Evolutionary conservation across 2,329 filamentous ascomycete species (phyloP).

Genomic region (Hymenoscyphus fructigenus): DNA sequence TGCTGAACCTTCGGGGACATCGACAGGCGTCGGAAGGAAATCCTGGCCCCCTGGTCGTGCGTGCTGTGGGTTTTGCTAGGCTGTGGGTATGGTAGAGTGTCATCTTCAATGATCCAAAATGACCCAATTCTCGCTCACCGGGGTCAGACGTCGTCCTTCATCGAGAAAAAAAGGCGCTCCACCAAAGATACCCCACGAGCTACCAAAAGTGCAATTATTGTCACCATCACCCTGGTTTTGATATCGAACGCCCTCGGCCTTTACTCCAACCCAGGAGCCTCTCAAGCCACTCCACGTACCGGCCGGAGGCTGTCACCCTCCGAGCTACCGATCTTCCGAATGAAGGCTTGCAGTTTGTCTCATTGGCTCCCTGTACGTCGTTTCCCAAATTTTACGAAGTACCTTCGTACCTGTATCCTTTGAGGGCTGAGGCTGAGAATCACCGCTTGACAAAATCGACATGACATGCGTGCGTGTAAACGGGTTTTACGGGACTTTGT

Average conservation of each 20-base stretch:
- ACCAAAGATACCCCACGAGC: not conserved
- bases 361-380: conserved; percentile 1
- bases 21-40: not conserved
- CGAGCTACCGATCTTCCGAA: not conserved
- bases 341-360: not conserved
- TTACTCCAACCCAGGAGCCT: not conserved
- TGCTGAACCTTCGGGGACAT: not conserved
- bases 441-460: not conserved
- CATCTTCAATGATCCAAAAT: not conserved
- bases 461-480: not conserved
- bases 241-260: conserved; percentile 1
- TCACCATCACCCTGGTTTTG: not conserved
- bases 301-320: not conserved
- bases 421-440: not conserved
- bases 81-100: not conserved
- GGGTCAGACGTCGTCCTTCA: not conserved
- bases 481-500: not conserved
- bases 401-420: not conserved
- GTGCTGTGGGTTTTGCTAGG: not conserved
- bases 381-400: not conserved
- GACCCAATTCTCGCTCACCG: not conserved
- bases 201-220: not conserved
- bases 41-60: too few species aligned
- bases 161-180: not conserved
- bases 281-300: not conserved